Evolutionary conservation across 495 filamentous ascomycete genomes (phyloP).

Genomic region (Cercophora newfieldiana): DNA sequence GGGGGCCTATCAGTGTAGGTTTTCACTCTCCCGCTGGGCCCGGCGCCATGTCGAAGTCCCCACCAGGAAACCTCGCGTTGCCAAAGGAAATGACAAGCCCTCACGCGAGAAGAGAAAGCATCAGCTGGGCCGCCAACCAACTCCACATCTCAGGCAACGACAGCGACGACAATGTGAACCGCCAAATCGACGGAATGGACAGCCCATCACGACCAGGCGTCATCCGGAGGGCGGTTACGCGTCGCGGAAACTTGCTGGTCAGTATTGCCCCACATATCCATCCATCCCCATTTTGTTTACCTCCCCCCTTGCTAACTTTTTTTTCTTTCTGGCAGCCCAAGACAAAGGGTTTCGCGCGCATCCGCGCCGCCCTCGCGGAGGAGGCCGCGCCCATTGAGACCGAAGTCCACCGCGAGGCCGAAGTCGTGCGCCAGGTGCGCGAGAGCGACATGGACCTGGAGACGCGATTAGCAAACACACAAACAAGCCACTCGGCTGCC

Average conservation of each 20-base stretch:
- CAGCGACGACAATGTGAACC: slow-evolving; percentile 72
- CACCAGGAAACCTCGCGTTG: slow-evolving; percentile 34
- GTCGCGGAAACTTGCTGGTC: slow-evolving; percentile 86
- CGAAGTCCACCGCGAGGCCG: slow-evolving; percentile 87
- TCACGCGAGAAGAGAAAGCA: slow-evolving; percentile 71
- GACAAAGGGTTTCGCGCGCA: slow-evolving; percentile 89
- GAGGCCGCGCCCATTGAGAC: slow-evolving; percentile 84
- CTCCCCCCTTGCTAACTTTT: neutral
- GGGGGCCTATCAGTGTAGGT: slow-evolving; percentile 38
- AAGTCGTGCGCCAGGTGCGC: slow-evolving; percentile 90
- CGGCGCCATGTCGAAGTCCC: slow-evolving; percentile 42
- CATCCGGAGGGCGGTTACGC: slow-evolving; percentile 70
- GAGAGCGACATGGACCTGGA: slow-evolving; percentile 64
- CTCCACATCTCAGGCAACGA: slow-evolving; percentile 78
- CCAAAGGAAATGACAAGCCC: slow-evolving; percentile 41
- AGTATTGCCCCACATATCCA: slow-evolving; percentile 26
- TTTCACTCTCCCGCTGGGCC: slow-evolving; percentile 36
- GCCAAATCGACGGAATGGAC: slow-evolving; percentile 47
- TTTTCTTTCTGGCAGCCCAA: slow-evolving; percentile 62
- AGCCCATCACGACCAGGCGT: slow-evolving; percentile 53
- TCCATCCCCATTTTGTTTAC: neutral
- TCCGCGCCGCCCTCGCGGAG: slow-evolving; percentile 84
- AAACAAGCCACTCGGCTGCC: slow-evolving; percentile 36
- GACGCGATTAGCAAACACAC: slow-evolving; percentile 30
- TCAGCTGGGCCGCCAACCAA: slow-evolving; percentile 84